phyloP scores from a whole-genome alignment of 2,329 filamentous ascomycete genomes.

The Dryadomyces quercus-mongolicae region DNA sequence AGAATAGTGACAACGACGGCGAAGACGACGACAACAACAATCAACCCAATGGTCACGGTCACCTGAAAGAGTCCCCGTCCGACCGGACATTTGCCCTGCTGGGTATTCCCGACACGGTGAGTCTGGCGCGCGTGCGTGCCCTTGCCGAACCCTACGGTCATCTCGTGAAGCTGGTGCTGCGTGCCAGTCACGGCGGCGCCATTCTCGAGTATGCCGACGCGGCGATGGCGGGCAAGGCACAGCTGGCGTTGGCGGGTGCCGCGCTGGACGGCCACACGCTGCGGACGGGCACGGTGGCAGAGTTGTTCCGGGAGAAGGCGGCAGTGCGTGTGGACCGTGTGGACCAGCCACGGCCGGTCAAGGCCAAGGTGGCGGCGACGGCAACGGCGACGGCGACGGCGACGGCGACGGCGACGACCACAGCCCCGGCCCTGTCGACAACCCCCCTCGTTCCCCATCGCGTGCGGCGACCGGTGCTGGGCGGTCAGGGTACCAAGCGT shows the following conservation, averaged over 20 bases:
- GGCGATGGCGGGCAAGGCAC: constrained; percentile 58
- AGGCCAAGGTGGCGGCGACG: constrained; percentile 13
- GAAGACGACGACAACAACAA: background rate
- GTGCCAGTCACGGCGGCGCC: constrained; percentile 73
- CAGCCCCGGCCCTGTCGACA: background rate
- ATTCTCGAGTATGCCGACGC: constrained; percentile 70
- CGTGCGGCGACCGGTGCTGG: constrained; percentile 30
- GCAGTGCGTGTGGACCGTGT: constrained; percentile 31
- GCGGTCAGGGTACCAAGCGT: constrained; percentile 26
- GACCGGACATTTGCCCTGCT: constrained; percentile 60
- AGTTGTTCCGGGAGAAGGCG: constrained; percentile 40
- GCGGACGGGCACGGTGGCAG: constrained; percentile 39
- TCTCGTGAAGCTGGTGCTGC: constrained; percentile 64
- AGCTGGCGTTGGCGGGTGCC: constrained; percentile 43
- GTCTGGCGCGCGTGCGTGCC: constrained; percentile 67
- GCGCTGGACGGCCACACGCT: constrained; percentile 41
- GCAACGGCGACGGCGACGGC: background rate
- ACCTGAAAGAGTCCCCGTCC: background rate
- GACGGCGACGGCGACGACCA: constrained; percentile 10
- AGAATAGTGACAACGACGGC: background rate
- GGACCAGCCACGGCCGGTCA: constrained; percentile 21
- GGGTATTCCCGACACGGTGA: constrained; percentile 84
- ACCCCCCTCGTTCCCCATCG: constrained; percentile 28
- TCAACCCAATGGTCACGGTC: too few species aligned
- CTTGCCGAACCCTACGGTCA: constrained; percentile 56